Conservation (phyloP, 2,329 filamentous ascomycete genomes). For the Ophidiomyces ophidiicola region DNA sequence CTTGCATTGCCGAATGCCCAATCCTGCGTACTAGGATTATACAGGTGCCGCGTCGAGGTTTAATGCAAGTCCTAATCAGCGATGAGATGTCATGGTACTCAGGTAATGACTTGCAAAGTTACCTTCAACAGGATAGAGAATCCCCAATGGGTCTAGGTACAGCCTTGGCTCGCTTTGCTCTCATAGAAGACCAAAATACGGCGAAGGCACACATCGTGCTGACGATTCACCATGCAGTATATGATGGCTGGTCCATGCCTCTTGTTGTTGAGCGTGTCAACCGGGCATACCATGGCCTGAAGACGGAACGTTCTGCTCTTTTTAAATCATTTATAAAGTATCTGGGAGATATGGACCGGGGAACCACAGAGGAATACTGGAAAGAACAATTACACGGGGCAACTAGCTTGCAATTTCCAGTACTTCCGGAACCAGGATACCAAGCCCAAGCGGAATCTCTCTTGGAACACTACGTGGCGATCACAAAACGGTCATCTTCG, state of each 20-base stretch:
- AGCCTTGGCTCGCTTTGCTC: conserved; percentile 16
- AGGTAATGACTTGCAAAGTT: conserved; percentile 13
- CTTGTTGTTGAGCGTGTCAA: conserved; percentile 26
- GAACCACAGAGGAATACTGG: conserved; percentile 38
- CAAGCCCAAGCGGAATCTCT: conserved; percentile 30
- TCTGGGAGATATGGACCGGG: conserved; percentile 30
- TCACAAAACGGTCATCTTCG: conserved; percentile 22
- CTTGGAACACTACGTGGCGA: conserved; percentile 20
- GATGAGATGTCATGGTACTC: conserved; percentile 18
- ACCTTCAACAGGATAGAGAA: conserved; percentile 14
- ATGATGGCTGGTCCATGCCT: conserved; percentile 30
- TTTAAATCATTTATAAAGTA: conserved; percentile 43
- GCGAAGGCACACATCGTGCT: conserved; percentile 20
- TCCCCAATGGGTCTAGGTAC: conserved; percentile 18
- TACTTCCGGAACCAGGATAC: conserved; percentile 38
- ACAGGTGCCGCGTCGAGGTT: conserved; percentile 14
- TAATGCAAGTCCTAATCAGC: conserved; percentile 21
- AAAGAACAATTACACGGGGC: conserved; percentile 35
- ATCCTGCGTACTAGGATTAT: conserved; percentile 33
- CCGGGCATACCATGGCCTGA: conserved; percentile 16
- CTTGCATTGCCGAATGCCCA: conserved; percentile 23
- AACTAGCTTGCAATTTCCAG: conserved; percentile 36
- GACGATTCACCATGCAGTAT: conserved; percentile 31
- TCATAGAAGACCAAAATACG: conserved; percentile 13
- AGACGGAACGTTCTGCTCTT: conserved; percentile 12